Conservation (phyloP, 2,329 filamentous ascomycete species). For the Fusarium nematophilum region DNA sequence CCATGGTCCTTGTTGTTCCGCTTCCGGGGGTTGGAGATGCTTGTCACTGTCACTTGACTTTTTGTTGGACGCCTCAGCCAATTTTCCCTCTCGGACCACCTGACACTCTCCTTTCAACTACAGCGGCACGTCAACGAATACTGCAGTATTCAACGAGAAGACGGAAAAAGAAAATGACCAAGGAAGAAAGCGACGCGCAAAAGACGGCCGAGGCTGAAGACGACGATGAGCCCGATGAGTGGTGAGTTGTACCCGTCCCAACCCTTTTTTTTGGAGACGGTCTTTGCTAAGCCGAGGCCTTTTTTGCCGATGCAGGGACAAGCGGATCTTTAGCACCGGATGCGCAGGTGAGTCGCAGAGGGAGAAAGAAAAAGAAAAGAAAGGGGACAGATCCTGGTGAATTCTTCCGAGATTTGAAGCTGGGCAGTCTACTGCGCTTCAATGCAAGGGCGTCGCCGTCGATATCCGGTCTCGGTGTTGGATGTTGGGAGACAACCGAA, state of each 20-base stretch:
- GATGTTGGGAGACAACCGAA: constrained; percentile 18
- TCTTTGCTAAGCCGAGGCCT: constrained; percentile 41
- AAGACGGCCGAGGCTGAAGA: constrained; percentile 52
- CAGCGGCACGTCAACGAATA: neutral
- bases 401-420: neutral
- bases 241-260: constrained; percentile 67
- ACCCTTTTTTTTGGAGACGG: constrained; percentile 9
- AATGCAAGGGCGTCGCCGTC: neutral
- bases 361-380: neutral
- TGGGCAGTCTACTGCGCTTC: neutral
- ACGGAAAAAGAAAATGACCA: constrained; percentile 58
- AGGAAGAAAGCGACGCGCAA: constrained; percentile 59
- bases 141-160: constrained; percentile 39
- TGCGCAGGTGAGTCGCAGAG: constrained; percentile 75
- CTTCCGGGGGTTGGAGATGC: constrained; percentile 5
- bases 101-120: constrained; percentile 21
- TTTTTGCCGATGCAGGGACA: constrained; percentile 75
- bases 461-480: constrained; percentile 1
- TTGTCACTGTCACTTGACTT: constrained; percentile 40
- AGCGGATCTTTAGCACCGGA: constrained; percentile 96
- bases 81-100: constrained; percentile 42
- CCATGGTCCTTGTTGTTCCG: constrained; percentile 59
- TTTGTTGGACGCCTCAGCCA: constrained; percentile 31
- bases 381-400: neutral
- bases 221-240: constrained; percentile 91